phyloP scores from a whole-genome alignment of 352 stramenopile genomes.

The Phytophthora crassamura region DNA sequence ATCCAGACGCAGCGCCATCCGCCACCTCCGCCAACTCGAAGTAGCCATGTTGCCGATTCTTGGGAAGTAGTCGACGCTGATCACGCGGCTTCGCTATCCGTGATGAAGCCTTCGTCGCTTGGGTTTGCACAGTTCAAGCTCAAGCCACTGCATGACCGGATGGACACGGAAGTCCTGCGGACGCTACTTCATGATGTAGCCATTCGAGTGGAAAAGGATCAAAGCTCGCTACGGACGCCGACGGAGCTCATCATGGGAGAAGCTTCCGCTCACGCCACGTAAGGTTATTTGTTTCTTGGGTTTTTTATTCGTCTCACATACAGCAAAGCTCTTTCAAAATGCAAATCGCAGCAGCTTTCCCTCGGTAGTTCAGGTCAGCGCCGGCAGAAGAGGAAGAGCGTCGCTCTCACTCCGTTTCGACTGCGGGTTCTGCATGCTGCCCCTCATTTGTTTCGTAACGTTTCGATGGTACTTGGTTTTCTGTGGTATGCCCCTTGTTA shows the following conservation, averaged over 20 bases:
- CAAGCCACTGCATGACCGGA: conserved; percentile 23
- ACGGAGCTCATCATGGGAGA: conserved; percentile 23
- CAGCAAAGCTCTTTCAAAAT: conserved; percentile 31
- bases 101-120: conserved; percentile 12
- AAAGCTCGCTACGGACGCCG: neutral
- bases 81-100: conserved; percentile 5
- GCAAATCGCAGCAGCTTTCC: conserved; percentile 30
- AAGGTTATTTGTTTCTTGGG: conserved; percentile 24
- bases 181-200: conserved; percentile 35
- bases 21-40: neutral
- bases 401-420: conserved; percentile 27
- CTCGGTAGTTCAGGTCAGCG: conserved; percentile 16
- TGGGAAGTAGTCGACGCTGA: conserved; percentile 31
- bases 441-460: conserved; percentile 23
- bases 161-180: conserved; percentile 25
- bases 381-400: conserved; percentile 21
- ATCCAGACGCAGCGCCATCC: conserved; percentile 43
- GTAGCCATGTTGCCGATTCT: conserved; percentile 20
- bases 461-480: conserved; percentile 26
- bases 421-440: conserved; percentile 23
- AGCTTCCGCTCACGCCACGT: neutral
- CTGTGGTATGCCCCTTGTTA: conserved; percentile 25
- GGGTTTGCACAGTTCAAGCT: conserved; percentile 52
- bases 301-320: conserved; percentile 39
- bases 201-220: conserved; percentile 14